Conservation (phyloP, 2,329 filamentous ascomycete genomes). For the Lasiodiplodia theobromae region DNA sequence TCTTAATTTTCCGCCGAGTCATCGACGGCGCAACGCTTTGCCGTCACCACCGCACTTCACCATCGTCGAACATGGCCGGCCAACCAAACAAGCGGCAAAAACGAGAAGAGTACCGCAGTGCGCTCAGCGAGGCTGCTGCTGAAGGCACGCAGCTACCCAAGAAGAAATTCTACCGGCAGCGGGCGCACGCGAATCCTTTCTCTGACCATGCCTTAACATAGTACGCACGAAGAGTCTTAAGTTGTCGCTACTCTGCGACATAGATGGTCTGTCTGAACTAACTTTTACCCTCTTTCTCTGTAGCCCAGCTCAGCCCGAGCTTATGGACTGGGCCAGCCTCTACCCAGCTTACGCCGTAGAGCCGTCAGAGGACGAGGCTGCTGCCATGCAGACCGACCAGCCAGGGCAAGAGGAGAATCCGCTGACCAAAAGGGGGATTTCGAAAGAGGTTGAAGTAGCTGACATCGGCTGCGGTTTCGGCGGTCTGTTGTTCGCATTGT, state of each 20-base stretch:
- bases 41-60: conserved; percentile 17
- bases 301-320: conserved; percentile 77
- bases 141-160: conserved; percentile 77
- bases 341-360: conserved; percentile 74
- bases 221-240: conserved; percentile 56
- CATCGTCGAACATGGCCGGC: conserved; percentile 39
- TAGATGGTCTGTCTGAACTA: neutral
- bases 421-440: conserved; percentile 45
- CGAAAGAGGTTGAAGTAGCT: conserved; percentile 83
- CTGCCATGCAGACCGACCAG: conserved; percentile 18
- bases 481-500: conserved; percentile 84
- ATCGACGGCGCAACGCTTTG: conserved; percentile 21
- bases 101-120: conserved; percentile 55
- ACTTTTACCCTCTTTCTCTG: neutral
- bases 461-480: conserved; percentile 98
- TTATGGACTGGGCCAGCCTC: conserved; percentile 90
- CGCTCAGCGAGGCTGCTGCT: conserved; percentile 49
- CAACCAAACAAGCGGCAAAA: conserved; percentile 49
- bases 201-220: conserved; percentile 91
- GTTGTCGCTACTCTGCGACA: neutral
- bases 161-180: conserved; percentile 96
- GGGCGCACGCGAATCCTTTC: conserved; percentile 97
- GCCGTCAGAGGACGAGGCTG: conserved; percentile 21
- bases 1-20: conserved; percentile 23
- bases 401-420: conserved; percentile 38